Evolutionary conservation across 352 stramenopile species (phyloP).

Genomic region (Pythium aristosporum): DNA sequence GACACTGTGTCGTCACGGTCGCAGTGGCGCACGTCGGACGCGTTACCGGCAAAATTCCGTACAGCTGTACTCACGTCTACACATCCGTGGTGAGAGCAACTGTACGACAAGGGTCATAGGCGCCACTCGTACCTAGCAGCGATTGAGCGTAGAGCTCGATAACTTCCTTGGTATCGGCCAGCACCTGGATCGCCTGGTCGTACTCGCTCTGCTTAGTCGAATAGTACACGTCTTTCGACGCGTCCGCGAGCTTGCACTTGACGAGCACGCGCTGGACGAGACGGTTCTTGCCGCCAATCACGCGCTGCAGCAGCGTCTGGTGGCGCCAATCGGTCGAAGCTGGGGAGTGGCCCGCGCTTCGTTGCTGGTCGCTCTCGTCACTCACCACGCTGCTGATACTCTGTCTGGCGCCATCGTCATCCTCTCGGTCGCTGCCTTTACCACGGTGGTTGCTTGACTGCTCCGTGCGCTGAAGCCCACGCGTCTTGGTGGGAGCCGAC

Average conservation of each 20-base stretch:
- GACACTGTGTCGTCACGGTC: constrained; percentile 6
- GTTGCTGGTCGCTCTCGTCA: constrained; percentile 2
- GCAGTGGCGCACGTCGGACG: constrained; percentile 10
- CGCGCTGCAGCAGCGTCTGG: constrained; percentile 22
- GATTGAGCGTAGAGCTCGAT: constrained; percentile 48
- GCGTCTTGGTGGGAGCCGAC: not conserved
- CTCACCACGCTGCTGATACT: constrained; percentile 6
- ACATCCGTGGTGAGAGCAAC: not conserved
- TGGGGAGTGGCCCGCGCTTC: not conserved
- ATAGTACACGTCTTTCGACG: constrained; percentile 55
- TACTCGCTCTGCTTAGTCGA: constrained; percentile 45
- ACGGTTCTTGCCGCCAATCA: constrained; percentile 50
- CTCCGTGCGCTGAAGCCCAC: not conserved
- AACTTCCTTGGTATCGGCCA: constrained; percentile 37
- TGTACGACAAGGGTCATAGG: not conserved
- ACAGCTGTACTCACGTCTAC: constrained; percentile 38
- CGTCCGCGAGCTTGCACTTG: constrained; percentile 41
- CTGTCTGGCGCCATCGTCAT: constrained; percentile 2
- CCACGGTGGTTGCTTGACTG: not conserved
- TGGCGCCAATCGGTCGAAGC: not conserved
- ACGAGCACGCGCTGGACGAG: constrained; percentile 64
- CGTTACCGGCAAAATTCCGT: constrained; percentile 22
- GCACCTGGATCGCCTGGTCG: constrained; percentile 37
- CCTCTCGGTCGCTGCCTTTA: not conserved
- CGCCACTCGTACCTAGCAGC: constrained; percentile 39